phyloP scores from a whole-genome alignment of 176 grass and related monocot species.

The Puya raimondii region DNA sequence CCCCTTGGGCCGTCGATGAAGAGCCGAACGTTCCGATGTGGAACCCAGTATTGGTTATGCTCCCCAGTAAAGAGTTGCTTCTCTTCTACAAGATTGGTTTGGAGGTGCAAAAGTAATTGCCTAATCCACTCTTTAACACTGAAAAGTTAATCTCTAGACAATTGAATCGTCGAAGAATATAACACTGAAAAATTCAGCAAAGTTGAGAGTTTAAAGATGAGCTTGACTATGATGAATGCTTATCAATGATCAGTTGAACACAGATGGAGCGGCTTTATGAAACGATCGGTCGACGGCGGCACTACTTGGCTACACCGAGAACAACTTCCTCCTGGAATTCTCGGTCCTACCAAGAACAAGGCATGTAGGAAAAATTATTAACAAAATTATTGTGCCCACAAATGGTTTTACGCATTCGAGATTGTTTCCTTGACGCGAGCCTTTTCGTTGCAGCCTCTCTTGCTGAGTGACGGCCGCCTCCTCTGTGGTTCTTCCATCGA shows the following conservation, averaged over 20 bases:
- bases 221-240: too few relatives aligned
- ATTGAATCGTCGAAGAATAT: too few relatives aligned
- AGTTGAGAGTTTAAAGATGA: too few relatives aligned
- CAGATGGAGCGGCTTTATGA: slow-evolving; percentile 38
- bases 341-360: slow-evolving; percentile 35
- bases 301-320: slow-evolving; percentile 22
- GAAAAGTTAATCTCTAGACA: too few relatives aligned
- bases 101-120: slow-evolving; percentile 21
- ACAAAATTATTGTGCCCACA: too few relatives aligned
- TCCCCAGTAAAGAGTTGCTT: slow-evolving; percentile 18
- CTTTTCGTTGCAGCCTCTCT: slow-evolving; percentile 12
- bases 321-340: slow-evolving; percentile 27
- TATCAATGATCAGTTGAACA: background rate
- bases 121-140: too few relatives aligned
- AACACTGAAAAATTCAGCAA: too few relatives aligned
- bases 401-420: too few relatives aligned
- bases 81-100: slow-evolving; percentile 36
- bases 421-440: too few relatives aligned
- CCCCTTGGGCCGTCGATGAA: slow-evolving; percentile 17
- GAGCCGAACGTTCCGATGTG: slow-evolving; percentile 26
- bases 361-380: background rate
- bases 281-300: slow-evolving; percentile 28
- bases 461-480: slow-evolving; percentile 16
- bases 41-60: slow-evolving; percentile 38
- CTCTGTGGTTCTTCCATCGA: slow-evolving; percentile 31